Base-by-base conservation (phyloP, 129 eudicot species). In the Centella asiatica region DNA sequence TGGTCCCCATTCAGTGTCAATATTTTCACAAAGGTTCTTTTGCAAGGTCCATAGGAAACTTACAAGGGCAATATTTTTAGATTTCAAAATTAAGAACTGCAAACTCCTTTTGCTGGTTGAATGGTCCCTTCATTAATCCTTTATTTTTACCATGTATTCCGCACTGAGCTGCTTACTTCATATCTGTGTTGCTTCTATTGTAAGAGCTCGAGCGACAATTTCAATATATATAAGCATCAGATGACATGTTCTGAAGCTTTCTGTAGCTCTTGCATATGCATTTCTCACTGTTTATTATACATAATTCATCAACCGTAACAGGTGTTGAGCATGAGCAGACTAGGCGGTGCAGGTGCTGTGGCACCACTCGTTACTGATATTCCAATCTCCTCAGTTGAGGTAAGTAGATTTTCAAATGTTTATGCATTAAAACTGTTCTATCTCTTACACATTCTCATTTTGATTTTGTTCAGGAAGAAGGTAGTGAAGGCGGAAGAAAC, bases 261-360 rank as follows among this genome's bases (percentile, higher is more conserved):
- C 17, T 19, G 22, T 25, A 19, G 31, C 22, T 17, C 13, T 23
- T 11, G 34, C 33, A 45, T 13, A 20, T 49, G 45, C 60, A 62
- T 33, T 28, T 46, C 59, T 42, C 20, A 39, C 11, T 36, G 26
- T 55, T 11, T 60, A 19, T 25, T 55, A 47, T 52, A 31, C 59
- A 36, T 67, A 32, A 25, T 6, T 19, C 24, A 63, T 75, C 45
- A 54, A 53, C 32, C 17, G n/a, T 63, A 69, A 62, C 74, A 90
- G 97, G 97, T 90, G 76, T 69, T 90, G 81, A 90, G 97, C 85
- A 86, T 90, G 95, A 90, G 97, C 77, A 74, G 97, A 81, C 63
- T 90, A 73, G 98, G 98, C 44, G 98, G 87, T 68, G 94, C 98
- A 36, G 95, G 90, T 14, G 98, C 98, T 1, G 98, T 87, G 57